Evolutionary conservation across 495 filamentous ascomycete species (phyloP).

Genomic region (Podospora comata): DNA sequence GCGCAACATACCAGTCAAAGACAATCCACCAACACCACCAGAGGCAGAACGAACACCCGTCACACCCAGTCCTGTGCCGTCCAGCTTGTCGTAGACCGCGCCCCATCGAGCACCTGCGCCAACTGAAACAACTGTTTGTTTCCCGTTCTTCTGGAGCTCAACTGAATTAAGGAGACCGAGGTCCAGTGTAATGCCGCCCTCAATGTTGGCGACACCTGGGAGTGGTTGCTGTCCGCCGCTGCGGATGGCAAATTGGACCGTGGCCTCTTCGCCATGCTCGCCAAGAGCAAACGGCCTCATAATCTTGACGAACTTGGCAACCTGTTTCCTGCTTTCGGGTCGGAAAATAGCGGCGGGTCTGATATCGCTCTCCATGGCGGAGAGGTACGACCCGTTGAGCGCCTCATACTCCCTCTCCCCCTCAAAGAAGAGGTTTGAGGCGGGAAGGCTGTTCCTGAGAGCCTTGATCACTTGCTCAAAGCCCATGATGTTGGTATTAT

Average conservation of each 20-base stretch:
- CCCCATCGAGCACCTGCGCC: not conserved
- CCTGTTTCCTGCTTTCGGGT: not conserved
- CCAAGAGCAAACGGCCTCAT: not conserved
- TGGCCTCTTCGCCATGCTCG: not conserved
- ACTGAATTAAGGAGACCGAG: not conserved
- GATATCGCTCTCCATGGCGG: slow-evolving; percentile 1
- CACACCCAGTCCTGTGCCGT: not conserved
- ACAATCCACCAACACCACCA: not conserved
- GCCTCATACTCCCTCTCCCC: not conserved
- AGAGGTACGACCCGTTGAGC: not conserved
- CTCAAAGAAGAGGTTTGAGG: not conserved
- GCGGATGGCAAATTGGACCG: not conserved
- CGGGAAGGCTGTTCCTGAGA: not conserved
- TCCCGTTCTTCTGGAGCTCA: not conserved
- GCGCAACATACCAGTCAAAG: not conserved
- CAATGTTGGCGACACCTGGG: not conserved
- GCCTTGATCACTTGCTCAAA: not conserved
- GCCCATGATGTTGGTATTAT: not conserved
- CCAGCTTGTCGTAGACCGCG: slow-evolving; percentile 3
- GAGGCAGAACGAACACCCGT: not conserved
- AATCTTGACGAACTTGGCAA: slow-evolving; percentile 4
- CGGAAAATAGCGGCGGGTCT: not conserved
- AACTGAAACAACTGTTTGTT: not conserved
- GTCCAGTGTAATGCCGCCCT: not conserved
- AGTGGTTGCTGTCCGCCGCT: not conserved